These are phyloP conservation scores for Pseudonectria foliicola DNA, from an alignment of 2,329 filamentous ascomycete genomes.

Conservation along the genomic window DNA sequence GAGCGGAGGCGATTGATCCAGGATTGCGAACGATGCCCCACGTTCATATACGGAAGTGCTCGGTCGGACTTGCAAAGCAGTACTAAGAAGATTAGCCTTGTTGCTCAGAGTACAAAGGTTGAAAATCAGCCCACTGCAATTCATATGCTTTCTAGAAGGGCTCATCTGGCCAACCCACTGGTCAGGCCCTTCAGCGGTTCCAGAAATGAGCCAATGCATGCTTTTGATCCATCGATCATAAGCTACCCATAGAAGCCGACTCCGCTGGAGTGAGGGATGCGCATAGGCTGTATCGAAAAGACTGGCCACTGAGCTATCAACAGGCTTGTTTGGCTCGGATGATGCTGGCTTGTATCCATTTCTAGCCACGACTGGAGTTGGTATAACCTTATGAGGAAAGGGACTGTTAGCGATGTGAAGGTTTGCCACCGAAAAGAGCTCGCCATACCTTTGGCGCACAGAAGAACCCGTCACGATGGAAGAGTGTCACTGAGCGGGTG, in stretches of 20 bases:
- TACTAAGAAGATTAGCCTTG: slow-evolving; percentile 21
- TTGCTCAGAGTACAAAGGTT: not conserved
- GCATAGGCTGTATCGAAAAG: slow-evolving; percentile 46
- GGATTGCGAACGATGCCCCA: slow-evolving; percentile 25
- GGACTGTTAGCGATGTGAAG: not conserved
- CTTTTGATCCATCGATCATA: slow-evolving; percentile 40
- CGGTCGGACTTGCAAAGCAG: slow-evolving; percentile 38
- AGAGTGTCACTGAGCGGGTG: slow-evolving; percentile 35
- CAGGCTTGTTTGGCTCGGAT: slow-evolving; percentile 33
- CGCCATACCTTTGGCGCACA: slow-evolving; percentile 34
- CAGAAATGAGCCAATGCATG: slow-evolving; percentile 37
- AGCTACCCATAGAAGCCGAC: slow-evolving; percentile 35
- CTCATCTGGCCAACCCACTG: slow-evolving; percentile 42
- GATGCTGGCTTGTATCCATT: not conserved
- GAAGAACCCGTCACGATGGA: slow-evolving; percentile 39
- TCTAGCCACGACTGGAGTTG: slow-evolving; percentile 12
- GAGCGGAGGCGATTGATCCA: slow-evolving; percentile 29
- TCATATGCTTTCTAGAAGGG: slow-evolving; percentile 27
- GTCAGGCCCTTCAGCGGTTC: slow-evolving; percentile 38
- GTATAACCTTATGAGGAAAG: slow-evolving; percentile 17
- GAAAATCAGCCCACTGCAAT: slow-evolving; percentile 21
- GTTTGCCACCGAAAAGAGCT: fast-evolving
- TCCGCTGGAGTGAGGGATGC: slow-evolving; percentile 38
- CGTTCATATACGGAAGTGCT: slow-evolving; percentile 36
- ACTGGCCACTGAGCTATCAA: slow-evolving; percentile 39